Base-by-base conservation (phyloP, 352 stramenopile genomes). In the Phytophthora ramorum region DNA sequence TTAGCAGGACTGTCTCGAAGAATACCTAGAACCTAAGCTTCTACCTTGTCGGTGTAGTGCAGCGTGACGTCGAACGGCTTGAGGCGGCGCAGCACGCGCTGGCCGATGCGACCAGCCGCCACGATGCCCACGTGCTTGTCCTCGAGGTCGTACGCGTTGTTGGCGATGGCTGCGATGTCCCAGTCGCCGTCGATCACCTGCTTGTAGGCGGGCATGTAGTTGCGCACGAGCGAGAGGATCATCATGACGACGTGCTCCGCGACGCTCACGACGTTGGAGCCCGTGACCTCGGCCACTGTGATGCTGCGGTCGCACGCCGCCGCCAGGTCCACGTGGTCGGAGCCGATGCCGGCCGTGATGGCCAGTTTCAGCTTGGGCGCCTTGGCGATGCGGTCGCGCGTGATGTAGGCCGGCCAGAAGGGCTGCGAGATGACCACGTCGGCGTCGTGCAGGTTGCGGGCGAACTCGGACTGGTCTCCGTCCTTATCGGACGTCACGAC, bases 401-500 rank as follows among this genome's bases (percentile, higher is more conserved):
- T 81, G 38, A 83, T 73, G 72, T 83, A 83, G n/a, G 75, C 75
- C 3, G 75, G 75, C 69, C 70, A 81, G 62, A 83, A 83, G n/a
- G 75, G 75, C 64, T 80, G 71, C 43, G 75, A 81, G 68, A 83
- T 81, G 58, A 81, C 71, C 51, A 81, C 66, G 51, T 83, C 72
- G 30, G 75, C 71, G 35, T 78, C 65, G 52, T 58, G 67, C 54
- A 83, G 48, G 48, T 83, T 14, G 19, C 59, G 56, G n/a, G 65
- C 72, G 59, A 83, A 83, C 66, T 71, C 65, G 40, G 72, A 81
- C 43, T 79, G 17, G 35, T 75, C 70, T 49, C 75, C 75, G 55
- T 83, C 75, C 71, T 83, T 83, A 61, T 83, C 75, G 41, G 54
- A 71, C 57, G 75, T 83, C 22, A 83, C 73, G 19, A 83, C 65